Evolutionary conservation across 2,329 filamentous ascomycete species (phyloP), one percentile per base, ranked within the genome.

Genomic region (Neopestalotiopsis clavispora): DNA sequence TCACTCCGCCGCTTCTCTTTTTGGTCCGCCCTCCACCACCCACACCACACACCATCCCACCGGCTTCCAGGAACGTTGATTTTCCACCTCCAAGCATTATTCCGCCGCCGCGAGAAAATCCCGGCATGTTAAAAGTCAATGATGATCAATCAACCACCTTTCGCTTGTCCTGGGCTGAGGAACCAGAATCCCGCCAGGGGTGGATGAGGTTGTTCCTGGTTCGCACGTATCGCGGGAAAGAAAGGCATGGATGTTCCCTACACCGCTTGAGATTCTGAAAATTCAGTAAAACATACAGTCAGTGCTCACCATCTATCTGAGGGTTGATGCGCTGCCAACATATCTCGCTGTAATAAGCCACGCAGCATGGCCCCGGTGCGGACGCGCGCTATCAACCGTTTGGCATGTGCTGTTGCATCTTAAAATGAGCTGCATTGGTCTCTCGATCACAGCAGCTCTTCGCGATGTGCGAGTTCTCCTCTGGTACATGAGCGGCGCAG

Each of bases 71-170:
- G 42, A 34, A 52, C 14, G n/a, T 57, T 20, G 7, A 66, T 17
- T 66, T 66, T 66, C 63, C 63, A 66, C 63, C 45, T 56, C 63
- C 63, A 57, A 28, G 32, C 42, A 62, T 62, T 62, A 52, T 52
- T 52, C 45, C 45, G 57, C 57, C 23, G 28, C 30, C 57, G 28
- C 30, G 57, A 59, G 57, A 34, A 59, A 59, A 6, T 30, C 57
- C 57, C 57, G 23, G 28, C 12, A 10, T 30, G 30, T 34, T 12
- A 7, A 23, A 4, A 30, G 57, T 23, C 57, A 7, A 30, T 59
- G 57, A 59, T 20, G 45, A 52, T 52, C 45, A 52, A 20, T 52
- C 45, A 52, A 28, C 3, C 45, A n/a, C n/a, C n/a, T 20, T 52
- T 52, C 45, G 14, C 34, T 7, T 38, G 34, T 38, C 34, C 6